Evolutionary conservation across 2,329 filamentous ascomycete species (phyloP).

Genomic region (Botrytis sinoallii): DNA sequence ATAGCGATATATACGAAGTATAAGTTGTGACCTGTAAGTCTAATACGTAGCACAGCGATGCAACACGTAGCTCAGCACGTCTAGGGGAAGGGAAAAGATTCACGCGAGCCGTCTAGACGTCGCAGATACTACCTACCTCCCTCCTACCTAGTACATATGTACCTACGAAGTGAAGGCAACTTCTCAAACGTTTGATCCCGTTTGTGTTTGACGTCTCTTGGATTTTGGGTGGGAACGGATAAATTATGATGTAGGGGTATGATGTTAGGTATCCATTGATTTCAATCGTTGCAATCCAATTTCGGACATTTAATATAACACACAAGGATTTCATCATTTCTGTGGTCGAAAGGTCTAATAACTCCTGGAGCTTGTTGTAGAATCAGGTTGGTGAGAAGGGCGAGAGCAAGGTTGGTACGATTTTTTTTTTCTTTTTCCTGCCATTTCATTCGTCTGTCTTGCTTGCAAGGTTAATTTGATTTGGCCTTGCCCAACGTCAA

Average conservation of each 20-base stretch:
- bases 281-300: background rate
- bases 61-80: background rate
- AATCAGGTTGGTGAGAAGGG: background rate
- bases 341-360: background rate
- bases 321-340: background rate
- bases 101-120: background rate
- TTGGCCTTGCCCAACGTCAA: slow-evolving; percentile 9
- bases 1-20: background rate
- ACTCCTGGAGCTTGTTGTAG: background rate
- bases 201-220: background rate
- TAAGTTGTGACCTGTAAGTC: background rate
- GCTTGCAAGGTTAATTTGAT: background rate
- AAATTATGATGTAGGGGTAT: background rate
- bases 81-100: background rate
- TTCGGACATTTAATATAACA: background rate
- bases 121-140: background rate
- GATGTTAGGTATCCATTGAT: background rate
- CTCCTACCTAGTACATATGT: too few species aligned
- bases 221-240: background rate
- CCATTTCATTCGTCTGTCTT: background rate
- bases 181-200: background rate
- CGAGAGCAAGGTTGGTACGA: background rate
- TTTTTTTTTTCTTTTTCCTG: background rate
- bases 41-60: background rate
- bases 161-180: background rate